Conservation (phyloP, 2,329 filamentous ascomycete genomes). For the Neonectria hederae region DNA sequence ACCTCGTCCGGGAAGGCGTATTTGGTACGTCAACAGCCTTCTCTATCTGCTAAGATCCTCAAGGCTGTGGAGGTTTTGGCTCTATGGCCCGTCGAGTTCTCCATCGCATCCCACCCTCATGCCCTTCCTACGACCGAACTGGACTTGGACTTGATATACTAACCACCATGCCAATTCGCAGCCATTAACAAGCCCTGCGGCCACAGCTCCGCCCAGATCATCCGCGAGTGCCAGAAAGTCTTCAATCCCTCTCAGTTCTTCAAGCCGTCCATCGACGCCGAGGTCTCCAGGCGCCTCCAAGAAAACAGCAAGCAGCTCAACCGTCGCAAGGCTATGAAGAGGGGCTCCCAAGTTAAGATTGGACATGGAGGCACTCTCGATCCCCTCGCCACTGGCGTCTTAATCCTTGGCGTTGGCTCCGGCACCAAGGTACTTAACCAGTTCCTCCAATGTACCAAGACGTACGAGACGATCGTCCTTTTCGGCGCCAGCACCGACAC, state of each 20-base stretch:
- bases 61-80: neutral
- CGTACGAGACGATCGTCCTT: constrained; percentile 87
- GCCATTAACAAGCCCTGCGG: constrained; percentile 93
- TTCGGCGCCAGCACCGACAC: constrained; percentile 94
- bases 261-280: constrained; percentile 75
- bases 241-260: constrained; percentile 87
- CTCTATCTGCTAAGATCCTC: neutral
- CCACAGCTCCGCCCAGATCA: constrained; percentile 87
- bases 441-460: constrained; percentile 91
- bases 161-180: constrained; percentile 48
- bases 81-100: neutral
- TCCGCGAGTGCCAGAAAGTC: constrained; percentile 84
- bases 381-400: constrained; percentile 90
- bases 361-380: constrained; percentile 97
- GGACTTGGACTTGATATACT: constrained; percentile 4
- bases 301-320: constrained; percentile 69
- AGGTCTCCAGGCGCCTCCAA: constrained; percentile 63
- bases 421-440: constrained; percentile 84
- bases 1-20: constrained; percentile 64
- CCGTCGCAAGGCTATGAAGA: constrained; percentile 66
- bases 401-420: constrained; percentile 86
- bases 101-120: neutral
- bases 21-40: constrained; percentile 58
- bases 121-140: neutral
- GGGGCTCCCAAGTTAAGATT: constrained; percentile 82